Evolutionary conservation across 2,329 filamentous ascomycete species (phyloP).

Genomic region (Aspergillus persii): DNA sequence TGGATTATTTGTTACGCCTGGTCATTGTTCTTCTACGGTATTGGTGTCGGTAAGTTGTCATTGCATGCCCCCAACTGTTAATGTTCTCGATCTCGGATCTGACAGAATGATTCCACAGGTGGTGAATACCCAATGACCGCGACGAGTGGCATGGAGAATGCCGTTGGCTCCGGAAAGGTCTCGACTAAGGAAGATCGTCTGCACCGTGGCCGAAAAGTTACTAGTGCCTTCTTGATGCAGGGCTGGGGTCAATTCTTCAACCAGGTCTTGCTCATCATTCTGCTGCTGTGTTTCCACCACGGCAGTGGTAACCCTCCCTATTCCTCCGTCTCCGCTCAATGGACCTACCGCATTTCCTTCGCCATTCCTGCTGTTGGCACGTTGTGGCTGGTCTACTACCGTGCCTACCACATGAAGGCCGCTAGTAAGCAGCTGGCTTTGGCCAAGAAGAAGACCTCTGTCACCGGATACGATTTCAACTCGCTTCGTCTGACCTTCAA

Average conservation of each 20-base stretch:
- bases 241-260: slow-evolving; percentile 97
- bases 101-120: slow-evolving; percentile 52
- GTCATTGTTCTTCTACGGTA: slow-evolving; percentile 88
- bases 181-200: slow-evolving; percentile 91
- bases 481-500: slow-evolving; percentile 75
- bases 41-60: slow-evolving; percentile 47
- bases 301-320: slow-evolving; percentile 75
- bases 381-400: slow-evolving; percentile 93
- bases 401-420: slow-evolving; percentile 89
- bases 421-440: slow-evolving; percentile 77
- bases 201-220: slow-evolving; percentile 93
- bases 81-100: neutral
- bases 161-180: slow-evolving; percentile 77
- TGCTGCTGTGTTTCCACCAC: slow-evolving; percentile 85
- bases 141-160: slow-evolving; percentile 90
- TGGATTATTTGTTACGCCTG: slow-evolving; percentile 98
- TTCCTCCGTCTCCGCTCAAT: slow-evolving; percentile 73
- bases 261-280: slow-evolving; percentile 81
- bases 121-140: slow-evolving; percentile 97
- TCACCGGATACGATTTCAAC: slow-evolving; percentile 88
- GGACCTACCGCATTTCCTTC: slow-evolving; percentile 89
- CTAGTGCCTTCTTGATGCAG: slow-evolving; percentile 95
- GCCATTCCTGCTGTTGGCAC: slow-evolving; percentile 87
- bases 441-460: slow-evolving; percentile 80
- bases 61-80: neutral